Evolutionary conservation across 2,329 filamentous ascomycete species (phyloP), one percentile per base, ranked within the genome.

Genomic region (Fusarium multiceps): DNA sequence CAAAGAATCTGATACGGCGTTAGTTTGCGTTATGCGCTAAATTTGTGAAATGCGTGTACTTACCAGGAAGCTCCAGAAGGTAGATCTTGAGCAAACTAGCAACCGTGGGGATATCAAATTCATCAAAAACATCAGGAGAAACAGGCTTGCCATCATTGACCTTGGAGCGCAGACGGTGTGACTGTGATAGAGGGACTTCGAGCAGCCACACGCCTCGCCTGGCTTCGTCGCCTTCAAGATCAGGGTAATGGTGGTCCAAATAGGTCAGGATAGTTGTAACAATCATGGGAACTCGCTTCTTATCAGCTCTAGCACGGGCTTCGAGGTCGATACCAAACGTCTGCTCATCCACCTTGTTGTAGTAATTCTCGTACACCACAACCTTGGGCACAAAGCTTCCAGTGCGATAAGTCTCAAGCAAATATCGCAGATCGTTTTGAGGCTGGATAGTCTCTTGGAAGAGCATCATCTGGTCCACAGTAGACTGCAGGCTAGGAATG

Each of bases 371-470:
- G 80, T 99, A 99, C 6, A 93, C 92, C 48, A 94, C 90, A 28
- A 98, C 95, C 75, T 89, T 94, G 11, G 96, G 96, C 54, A 93
- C 89, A 78, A 97, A 99, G 71, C 91, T 93, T 68, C 96, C 96
- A 9, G 96, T 99, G 68, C 94, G 91, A 82, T 99, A 99, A 78
- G 95, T 99, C 82, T 99, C 96, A 47, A 99, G 86, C 64, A 99
- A 87, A 79, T 98, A 99, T 69, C 96, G 89, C 72, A 99, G 83
- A 80, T 99, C 96, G 41, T 93, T 92, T 49, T 90, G 79, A 8
- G 96, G 96, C 80, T 98, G 96, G n/a, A 99, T 93, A 1, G 96
- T 98, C 84, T 99, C 96, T 80, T 99, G 96, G 82, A 97, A 99
- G 48, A 99, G 87, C 90, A 99, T 94, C 94, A 99, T 98, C 78